Conservation (phyloP, 768 basidiomycete genomes). For the Leccinum uliginosum region DNA sequence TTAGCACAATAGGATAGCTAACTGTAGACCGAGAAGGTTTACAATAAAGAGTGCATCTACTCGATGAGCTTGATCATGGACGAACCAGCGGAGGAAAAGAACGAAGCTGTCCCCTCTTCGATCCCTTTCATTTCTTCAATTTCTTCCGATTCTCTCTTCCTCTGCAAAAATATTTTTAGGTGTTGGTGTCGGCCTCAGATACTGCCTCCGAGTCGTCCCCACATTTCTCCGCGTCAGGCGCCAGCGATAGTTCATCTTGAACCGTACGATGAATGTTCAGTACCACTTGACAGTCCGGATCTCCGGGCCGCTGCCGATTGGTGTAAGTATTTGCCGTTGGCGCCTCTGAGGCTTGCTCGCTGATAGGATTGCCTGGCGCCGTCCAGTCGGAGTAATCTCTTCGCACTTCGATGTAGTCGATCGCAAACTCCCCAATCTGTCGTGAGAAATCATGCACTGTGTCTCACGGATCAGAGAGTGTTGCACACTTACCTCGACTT, state of each 20-base stretch:
- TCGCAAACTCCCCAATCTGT: constrained; percentile 69
- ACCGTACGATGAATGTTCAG: not conserved
- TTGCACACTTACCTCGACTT: constrained; percentile 52
- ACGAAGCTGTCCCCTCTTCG: not conserved
- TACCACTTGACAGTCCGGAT: constrained; percentile 24
- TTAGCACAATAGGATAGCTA: not conserved
- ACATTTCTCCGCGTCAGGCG: constrained; percentile 14
- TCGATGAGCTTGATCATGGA: not conserved
- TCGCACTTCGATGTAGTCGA: constrained; percentile 65
- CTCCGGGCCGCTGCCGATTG: constrained; percentile 38
- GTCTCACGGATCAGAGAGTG: not conserved
- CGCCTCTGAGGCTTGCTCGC: constrained; percentile 2
- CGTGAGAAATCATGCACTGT: not conserved
- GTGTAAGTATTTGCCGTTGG: constrained; percentile 10
- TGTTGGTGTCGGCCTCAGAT: not conserved
- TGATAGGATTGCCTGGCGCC: constrained; percentile 18
- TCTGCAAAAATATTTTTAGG: not conserved
- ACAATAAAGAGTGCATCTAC: not conserved
- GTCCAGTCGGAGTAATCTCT: constrained; percentile 60
- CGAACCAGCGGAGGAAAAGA: not conserved
- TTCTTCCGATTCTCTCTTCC: not conserved
- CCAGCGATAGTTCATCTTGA: constrained; percentile 13
- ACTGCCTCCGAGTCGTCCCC: not conserved
- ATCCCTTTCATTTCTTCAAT: not conserved
- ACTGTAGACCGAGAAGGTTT: not conserved